phyloP scores from a whole-genome alignment of 768 basidiomycete genomes.

The Boletus sp. region DNA sequence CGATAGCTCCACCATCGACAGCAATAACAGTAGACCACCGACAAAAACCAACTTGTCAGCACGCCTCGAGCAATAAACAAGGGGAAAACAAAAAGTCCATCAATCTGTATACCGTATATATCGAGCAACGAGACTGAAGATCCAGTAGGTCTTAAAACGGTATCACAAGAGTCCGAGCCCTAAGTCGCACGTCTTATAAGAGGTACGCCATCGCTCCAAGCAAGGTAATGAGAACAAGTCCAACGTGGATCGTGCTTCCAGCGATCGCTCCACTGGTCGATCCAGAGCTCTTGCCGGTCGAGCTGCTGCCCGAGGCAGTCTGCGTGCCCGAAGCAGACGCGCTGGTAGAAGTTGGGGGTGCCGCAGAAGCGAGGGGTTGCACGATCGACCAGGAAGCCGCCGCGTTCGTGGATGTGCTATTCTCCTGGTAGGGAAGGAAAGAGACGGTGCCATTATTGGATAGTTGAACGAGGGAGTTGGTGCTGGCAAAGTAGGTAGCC shows the following conservation, averaged over 20 bases:
- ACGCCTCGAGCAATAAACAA: neutral
- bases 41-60: neutral
- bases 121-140: neutral
- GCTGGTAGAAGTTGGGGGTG: slow-evolving; percentile 34
- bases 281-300: slow-evolving; percentile 14
- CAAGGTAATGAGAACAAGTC: slow-evolving; percentile 10
- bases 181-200: slow-evolving; percentile 3
- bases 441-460: slow-evolving; percentile 57
- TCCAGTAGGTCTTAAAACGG: neutral
- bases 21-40: neutral
- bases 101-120: neutral
- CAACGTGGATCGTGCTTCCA: slow-evolving; percentile 12
- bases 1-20: neutral
- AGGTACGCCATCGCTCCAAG: slow-evolving; percentile 18
- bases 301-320: slow-evolving; percentile 10
- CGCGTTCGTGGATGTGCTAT: slow-evolving; percentile 42
- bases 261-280: slow-evolving; percentile 14
- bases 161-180: neutral
- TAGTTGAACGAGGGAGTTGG: slow-evolving; percentile 64
- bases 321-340: slow-evolving; percentile 21
- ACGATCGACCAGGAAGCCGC: slow-evolving; percentile 51
- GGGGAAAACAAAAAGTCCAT: neutral
- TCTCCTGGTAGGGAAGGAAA: slow-evolving; percentile 57
- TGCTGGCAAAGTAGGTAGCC: slow-evolving; percentile 64
- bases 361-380: slow-evolving; percentile 41